These are phyloP conservation scores for Neonectria ditissima DNA, from an alignment of 2,329 filamentous ascomycete genomes.

Conservation along the genomic window DNA sequence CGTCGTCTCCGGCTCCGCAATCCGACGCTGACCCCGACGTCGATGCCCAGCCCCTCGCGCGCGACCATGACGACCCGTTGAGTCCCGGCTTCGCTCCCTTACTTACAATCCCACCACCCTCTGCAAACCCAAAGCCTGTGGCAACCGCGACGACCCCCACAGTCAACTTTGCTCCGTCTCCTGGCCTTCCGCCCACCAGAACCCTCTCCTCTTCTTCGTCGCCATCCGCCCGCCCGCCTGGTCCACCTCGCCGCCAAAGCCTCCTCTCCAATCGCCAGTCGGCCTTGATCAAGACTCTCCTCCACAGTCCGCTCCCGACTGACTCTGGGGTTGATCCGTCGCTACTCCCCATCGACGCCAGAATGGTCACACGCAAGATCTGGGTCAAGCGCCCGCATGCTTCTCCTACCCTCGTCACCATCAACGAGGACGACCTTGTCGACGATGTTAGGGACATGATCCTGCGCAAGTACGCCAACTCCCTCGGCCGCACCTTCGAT, in stretches of 20 bases:
- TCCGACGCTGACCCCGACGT: slow-evolving; percentile 36
- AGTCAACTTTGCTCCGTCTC: slow-evolving; percentile 49
- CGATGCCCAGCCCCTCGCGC: slow-evolving; percentile 36
- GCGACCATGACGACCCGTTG: slow-evolving; percentile 44
- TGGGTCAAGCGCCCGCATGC: slow-evolving; percentile 92
- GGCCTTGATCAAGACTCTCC: slow-evolving; percentile 48
- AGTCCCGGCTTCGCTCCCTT: slow-evolving; percentile 44
- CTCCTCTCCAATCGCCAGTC: slow-evolving; percentile 54
- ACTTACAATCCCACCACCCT: slow-evolving; percentile 31
- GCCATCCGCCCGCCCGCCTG: slow-evolving; percentile 34
- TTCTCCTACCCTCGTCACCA: slow-evolving; percentile 87
- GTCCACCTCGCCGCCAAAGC: slow-evolving; percentile 48
- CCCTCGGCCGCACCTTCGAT: slow-evolving; percentile 88
- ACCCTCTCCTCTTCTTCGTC: slow-evolving; percentile 30
- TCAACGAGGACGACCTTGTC: slow-evolving; percentile 89
- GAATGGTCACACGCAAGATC: slow-evolving; percentile 81
- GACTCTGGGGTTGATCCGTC: slow-evolving; percentile 37
- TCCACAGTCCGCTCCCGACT: slow-evolving; percentile 41
- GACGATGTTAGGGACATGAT: slow-evolving; percentile 96
- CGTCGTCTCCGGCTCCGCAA: slow-evolving; percentile 29
- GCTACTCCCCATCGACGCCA: slow-evolving; percentile 54
- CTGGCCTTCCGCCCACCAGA: slow-evolving; percentile 36
- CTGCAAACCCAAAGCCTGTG: slow-evolving; percentile 16
- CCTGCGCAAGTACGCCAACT: slow-evolving; percentile 92
- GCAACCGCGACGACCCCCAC: slow-evolving; percentile 53